Conservation (phyloP, 2,329 filamentous ascomycete species). For the Phialophora verrucosa region DNA sequence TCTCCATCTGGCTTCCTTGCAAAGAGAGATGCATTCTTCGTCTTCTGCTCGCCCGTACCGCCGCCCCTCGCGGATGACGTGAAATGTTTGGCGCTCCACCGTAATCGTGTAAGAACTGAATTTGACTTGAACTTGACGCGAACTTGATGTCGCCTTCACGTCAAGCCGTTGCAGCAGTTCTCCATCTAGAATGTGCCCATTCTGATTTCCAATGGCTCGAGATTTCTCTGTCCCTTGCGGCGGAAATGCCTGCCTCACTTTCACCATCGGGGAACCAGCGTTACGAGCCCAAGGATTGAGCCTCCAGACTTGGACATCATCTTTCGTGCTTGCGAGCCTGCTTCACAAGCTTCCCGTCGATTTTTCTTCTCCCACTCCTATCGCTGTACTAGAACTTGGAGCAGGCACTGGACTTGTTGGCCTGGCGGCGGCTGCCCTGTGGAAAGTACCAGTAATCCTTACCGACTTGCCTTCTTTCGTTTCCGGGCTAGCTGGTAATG, state of each 20-base stretch:
- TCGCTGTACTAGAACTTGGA: conserved; percentile 73
- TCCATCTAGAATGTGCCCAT: not conserved
- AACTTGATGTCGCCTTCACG: not conserved
- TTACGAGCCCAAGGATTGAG: conserved; percentile 86
- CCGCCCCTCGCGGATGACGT: not conserved
- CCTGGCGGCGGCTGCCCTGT: conserved; percentile 77
- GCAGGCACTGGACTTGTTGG: conserved; percentile 89
- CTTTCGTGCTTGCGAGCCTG: conserved; percentile 79
- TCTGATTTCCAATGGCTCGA: conserved; percentile 56
- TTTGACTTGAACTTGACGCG: not conserved
- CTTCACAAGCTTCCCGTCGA: conserved; percentile 53
- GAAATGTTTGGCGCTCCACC: not conserved
- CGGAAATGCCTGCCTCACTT: conserved; percentile 58
- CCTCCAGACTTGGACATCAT: conserved; percentile 93
- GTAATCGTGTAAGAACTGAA: not conserved
- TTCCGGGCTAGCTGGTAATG: conserved; percentile 76
- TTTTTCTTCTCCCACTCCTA: conserved; percentile 13
- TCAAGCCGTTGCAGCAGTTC: not conserved
- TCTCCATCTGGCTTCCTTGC: not conserved
- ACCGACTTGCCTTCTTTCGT: conserved; percentile 87
- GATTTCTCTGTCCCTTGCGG: conserved; percentile 62
- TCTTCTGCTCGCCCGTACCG: not conserved
- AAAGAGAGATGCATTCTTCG: not conserved
- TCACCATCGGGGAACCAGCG: conserved; percentile 82
- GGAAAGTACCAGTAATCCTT: conserved; percentile 69